Evolutionary conservation across 257 asterid species (phyloP).

Genomic region (Mentha longifolia): DNA sequence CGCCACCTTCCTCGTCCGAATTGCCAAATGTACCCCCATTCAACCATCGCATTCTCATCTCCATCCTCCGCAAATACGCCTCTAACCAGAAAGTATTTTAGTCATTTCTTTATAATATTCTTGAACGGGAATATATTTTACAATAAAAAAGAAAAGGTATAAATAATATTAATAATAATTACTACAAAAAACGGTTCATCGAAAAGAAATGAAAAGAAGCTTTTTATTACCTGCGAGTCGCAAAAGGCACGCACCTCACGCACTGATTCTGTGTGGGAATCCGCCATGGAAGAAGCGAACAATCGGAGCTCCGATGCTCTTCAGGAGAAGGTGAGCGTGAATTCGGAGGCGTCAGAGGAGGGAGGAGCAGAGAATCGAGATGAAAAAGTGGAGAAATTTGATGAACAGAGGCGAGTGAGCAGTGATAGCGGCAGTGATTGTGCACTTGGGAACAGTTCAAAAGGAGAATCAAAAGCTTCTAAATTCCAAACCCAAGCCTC

Average conservation of each 20-base stretch:
- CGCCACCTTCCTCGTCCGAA: neutral
- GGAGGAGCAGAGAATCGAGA: conserved; percentile 34
- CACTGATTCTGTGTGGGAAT: conserved; percentile 43
- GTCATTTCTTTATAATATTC: conserved; percentile 26
- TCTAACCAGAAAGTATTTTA: neutral
- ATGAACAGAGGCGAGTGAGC: conserved; percentile 40
- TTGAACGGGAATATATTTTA: neutral
- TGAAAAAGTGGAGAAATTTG: conserved; percentile 27
- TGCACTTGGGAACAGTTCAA: conserved; percentile 34
- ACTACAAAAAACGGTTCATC: conserved; percentile 35
- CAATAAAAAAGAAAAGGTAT: neutral
- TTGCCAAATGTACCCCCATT: conserved; percentile 15
- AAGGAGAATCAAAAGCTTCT: conserved; percentile 38
- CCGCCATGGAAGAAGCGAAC: conserved; percentile 48
- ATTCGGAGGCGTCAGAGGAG: conserved; percentile 27
- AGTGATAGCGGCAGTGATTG: conserved; percentile 32
- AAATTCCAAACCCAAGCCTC: conserved; percentile 42
- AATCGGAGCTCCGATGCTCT: conserved; percentile 39
- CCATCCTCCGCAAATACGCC: neutral
- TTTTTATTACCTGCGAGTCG: conserved; percentile 37
- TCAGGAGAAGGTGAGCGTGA: conserved; percentile 11
- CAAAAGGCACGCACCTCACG: conserved; percentile 46
- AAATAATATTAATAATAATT: neutral
- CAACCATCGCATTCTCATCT: neutral
- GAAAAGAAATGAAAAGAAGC: conserved; percentile 16